Base-by-base conservation (phyloP, 805 yeast genomes). In the Teunomyces tritomae region DNA sequence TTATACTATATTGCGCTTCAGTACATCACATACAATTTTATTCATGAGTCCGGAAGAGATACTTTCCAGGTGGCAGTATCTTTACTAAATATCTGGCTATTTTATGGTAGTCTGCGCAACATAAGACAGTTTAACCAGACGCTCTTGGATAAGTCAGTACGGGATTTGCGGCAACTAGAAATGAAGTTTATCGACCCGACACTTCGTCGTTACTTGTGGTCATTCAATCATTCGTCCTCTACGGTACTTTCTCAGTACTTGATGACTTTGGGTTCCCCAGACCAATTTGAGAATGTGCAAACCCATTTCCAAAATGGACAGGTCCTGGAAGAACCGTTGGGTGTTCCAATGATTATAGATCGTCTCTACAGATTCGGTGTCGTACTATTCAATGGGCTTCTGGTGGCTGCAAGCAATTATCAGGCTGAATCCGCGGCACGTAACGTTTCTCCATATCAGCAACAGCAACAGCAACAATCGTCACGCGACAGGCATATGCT, bases 91-190 rank as follows among this genome's bases (percentile, higher is more conserved):
- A n/a, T 26, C 13, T 53, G 57, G 57, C 33, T 53, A 35, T 50
- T 53, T 17, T 53, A 53, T 44, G 54, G 57, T 8, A 30, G 28
- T 13, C 28, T 16, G 32, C 44, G 44, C 42, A 53, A 53, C 37
- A 9, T 50, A 26, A 33, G 44, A 24, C 43, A 28, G n/a, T 24
- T 49, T 41, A 52, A 52, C 43, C 8, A 24, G 16, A 26, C 44
- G 5, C 11, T 52, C 17, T 41, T 41, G 16, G 37, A 39, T 11
- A 32, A 40, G 17, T 10, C 42, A 24, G 29, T 36, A 5, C 35
- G 29, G 33, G 36, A 30, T 20, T 37, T 44, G 47, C 16, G 17
- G 35, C 35, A 30, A 11, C 35, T 48, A 36, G 50, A 48, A 16
- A 11, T 10, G 29, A n/a, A n/a, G 4, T 27, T 36, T 37, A n/a